These are phyloP conservation scores for Euphorbia peplus DNA, from an alignment of 345 rosid species.

Conservation along the genomic window DNA sequence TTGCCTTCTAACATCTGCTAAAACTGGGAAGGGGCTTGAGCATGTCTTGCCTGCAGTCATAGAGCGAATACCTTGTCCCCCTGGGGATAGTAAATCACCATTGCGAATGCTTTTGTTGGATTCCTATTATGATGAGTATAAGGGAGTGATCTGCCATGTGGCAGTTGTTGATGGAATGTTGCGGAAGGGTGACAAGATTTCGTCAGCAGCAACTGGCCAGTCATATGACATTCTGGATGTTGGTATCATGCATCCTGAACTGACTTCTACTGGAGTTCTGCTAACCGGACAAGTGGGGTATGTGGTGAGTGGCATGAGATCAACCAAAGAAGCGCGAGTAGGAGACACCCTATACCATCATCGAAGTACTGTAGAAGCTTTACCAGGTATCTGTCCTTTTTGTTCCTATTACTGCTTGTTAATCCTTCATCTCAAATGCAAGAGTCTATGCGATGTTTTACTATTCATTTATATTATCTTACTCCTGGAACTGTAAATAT, in stretches of 20 bases:
- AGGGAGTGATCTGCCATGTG: slow-evolving; percentile 92
- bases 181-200: slow-evolving; percentile 86
- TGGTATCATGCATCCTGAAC: slow-evolving; percentile 97
- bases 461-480: not conserved
- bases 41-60: slow-evolving; percentile 90
- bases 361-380: slow-evolving; percentile 64
- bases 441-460: not conserved
- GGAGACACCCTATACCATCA: slow-evolving; percentile 77
- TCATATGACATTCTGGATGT: slow-evolving; percentile 80
- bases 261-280: slow-evolving; percentile 84
- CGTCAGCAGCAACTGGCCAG: slow-evolving; percentile 78
- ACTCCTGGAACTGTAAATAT: not conserved
- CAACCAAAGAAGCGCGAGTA: slow-evolving; percentile 93
- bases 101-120: slow-evolving; percentile 92
- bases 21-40: slow-evolving; percentile 92
- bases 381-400: slow-evolving; percentile 57
- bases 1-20: slow-evolving; percentile 89
- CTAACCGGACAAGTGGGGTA: slow-evolving; percentile 96
- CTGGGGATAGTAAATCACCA: slow-evolving; percentile 59
- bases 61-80: slow-evolving; percentile 81
- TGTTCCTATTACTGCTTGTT: not conserved
- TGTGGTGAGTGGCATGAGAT: slow-evolving; percentile 92
- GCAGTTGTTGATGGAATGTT: slow-evolving; percentile 86
- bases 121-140: slow-evolving; percentile 90
- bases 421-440: not conserved